phyloP scores from a whole-genome alignment of 306 rosid species.

The Calophaca sinica region DNA sequence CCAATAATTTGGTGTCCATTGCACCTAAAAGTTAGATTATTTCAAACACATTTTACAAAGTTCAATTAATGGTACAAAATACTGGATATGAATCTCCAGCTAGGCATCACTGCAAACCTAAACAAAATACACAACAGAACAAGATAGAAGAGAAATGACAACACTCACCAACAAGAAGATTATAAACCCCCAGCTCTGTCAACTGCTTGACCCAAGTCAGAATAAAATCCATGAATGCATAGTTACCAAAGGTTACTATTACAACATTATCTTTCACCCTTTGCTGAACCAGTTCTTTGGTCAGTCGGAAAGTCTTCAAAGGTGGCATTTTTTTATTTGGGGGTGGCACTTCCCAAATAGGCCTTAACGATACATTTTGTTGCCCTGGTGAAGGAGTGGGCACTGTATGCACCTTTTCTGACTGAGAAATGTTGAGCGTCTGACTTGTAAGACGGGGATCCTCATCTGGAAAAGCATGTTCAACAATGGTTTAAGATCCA shows the following conservation, averaged over 20 bases:
- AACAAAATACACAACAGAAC: conserved; percentile 27
- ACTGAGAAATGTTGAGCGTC: conserved; percentile 52
- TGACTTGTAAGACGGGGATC: conserved; percentile 48
- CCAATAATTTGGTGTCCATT: conserved; percentile 86
- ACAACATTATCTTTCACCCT: conserved; percentile 84
- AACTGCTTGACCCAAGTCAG: conserved; percentile 88
- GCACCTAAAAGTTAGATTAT: conserved; percentile 72
- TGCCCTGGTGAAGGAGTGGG: conserved; percentile 43
- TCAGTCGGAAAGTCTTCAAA: conserved; percentile 64
- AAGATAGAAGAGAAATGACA: neutral
- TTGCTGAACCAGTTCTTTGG: conserved; percentile 72
- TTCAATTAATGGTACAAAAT: conserved; percentile 34
- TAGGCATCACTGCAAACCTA: conserved; percentile 20
- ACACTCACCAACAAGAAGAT: conserved; percentile 87
- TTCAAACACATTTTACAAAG: conserved; percentile 39
- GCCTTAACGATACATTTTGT: conserved; percentile 45
- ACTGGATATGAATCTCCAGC: conserved; percentile 10
- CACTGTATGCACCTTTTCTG: conserved; percentile 38
- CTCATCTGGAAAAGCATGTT: conserved; percentile 52
- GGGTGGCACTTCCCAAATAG: conserved; percentile 73
- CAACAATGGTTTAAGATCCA: conserved; percentile 30
- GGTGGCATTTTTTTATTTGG: conserved; percentile 67
- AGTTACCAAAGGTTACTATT: conserved; percentile 90
- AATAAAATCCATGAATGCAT: conserved; percentile 92
- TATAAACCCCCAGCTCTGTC: conserved; percentile 75